phyloP scores from a whole-genome alignment of 78 protist species.

The Speleostelium caveatum region DNA sequence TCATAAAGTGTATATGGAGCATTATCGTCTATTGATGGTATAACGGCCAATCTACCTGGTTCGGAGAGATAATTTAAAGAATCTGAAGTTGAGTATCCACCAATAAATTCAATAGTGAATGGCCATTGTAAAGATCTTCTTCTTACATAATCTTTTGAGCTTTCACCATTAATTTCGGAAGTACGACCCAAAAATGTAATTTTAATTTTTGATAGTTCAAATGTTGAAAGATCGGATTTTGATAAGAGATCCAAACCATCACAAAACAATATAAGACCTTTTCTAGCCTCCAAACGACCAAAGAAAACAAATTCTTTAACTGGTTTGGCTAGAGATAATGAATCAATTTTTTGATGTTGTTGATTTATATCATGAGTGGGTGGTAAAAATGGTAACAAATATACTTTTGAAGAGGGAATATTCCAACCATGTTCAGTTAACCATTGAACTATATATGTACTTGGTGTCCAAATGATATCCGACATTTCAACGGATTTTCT shows the following conservation, averaged over 20 bases:
- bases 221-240: neutral
- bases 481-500: constrained; percentile 42
- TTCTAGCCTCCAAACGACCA: constrained; percentile 68
- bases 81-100: constrained; percentile 24
- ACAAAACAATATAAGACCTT: constrained; percentile 49
- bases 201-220: neutral
- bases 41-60: constrained; percentile 34
- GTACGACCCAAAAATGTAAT: constrained; percentile 63
- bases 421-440: constrained; percentile 33
- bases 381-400: constrained; percentile 41
- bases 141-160: constrained; percentile 13
- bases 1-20: constrained; percentile 73
- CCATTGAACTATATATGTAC: constrained; percentile 58
- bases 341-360: neutral
- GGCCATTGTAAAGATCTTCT: constrained; percentile 36
- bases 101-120: neutral
- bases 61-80: constrained; percentile 19
- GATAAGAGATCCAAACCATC: constrained; percentile 41
- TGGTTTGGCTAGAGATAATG: neutral
- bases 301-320: constrained; percentile 60
- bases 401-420: constrained; percentile 1
- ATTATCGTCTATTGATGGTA: constrained; percentile 69
- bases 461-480: constrained; percentile 73
- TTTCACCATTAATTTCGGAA: neutral
- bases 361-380: neutral